These are phyloP conservation scores for Alisma plantagoaquatica DNA, from an alignment of 106 monocot species.

Conservation along the genomic window DNA sequence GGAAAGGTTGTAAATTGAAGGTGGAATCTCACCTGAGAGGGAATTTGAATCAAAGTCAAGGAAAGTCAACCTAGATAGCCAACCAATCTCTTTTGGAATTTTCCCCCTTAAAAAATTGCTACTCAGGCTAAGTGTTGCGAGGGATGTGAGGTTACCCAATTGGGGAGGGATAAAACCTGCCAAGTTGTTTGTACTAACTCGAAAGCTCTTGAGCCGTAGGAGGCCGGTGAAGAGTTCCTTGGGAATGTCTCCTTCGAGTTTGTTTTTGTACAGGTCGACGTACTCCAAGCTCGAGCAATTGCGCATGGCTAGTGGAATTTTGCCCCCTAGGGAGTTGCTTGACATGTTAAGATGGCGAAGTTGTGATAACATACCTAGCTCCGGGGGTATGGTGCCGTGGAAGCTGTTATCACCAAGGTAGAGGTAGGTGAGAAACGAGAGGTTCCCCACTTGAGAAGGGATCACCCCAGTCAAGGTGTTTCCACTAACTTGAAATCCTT, in stretches of 20 bases:
- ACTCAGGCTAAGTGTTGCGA: slow-evolving; percentile 3
- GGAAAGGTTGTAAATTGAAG: slow-evolving; percentile 1
- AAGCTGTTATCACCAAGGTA: slow-evolving; percentile 3
- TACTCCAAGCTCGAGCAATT: not conserved
- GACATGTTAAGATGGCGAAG: slow-evolving; percentile 5
- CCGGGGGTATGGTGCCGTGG: not conserved
- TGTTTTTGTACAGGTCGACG: slow-evolving; percentile 11
- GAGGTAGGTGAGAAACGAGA: slow-evolving; percentile 24
- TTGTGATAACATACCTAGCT: not conserved
- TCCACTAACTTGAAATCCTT: too few relatives aligned
- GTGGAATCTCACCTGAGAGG: slow-evolving; percentile 18
- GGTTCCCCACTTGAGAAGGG: too few relatives aligned
- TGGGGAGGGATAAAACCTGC: slow-evolving; percentile 6
- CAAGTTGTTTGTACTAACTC: not conserved
- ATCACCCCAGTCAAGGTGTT: too few relatives aligned
- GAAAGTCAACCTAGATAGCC: not conserved
- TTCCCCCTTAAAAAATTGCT: slow-evolving; percentile 2
- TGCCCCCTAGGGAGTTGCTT: not conserved
- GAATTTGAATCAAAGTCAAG: slow-evolving; percentile 16
- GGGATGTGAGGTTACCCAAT: slow-evolving; percentile 14
- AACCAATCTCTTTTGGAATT: slow-evolving; percentile 1
- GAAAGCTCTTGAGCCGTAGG: not conserved
- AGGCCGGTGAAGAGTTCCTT: not conserved
- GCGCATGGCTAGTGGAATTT: not conserved
- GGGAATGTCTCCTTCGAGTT: slow-evolving; percentile 17